Evolutionary conservation across 2,329 filamentous ascomycete species (phyloP).

Genomic region (Zarea fungicola): DNA sequence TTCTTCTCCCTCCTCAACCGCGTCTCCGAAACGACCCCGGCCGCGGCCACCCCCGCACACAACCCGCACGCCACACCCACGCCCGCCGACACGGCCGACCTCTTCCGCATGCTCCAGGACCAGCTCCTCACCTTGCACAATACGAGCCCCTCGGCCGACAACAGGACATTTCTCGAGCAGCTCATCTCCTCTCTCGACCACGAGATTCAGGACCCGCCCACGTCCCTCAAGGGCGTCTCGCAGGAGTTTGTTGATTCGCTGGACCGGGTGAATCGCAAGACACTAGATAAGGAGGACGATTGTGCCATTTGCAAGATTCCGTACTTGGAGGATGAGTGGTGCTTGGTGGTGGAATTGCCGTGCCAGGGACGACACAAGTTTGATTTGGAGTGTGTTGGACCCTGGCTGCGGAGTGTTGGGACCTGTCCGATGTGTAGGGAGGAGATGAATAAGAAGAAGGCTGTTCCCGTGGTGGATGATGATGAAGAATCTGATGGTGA

Average conservation of each 20-base stretch:
- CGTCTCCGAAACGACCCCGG: conserved; percentile 36
- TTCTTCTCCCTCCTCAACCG: conserved; percentile 55
- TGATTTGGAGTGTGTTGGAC: conserved; percentile 62
- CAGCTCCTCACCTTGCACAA: conserved; percentile 48
- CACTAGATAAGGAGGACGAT: conserved; percentile 43
- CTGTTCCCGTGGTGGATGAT: conserved; percentile 40
- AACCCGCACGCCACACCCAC: conserved; percentile 56
- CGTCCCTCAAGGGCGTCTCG: conserved; percentile 47
- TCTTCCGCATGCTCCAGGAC: conserved; percentile 55
- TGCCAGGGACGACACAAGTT: conserved; percentile 55
- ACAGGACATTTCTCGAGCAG: conserved; percentile 44
- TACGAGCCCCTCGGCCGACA: conserved; percentile 43
- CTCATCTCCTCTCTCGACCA: conserved; percentile 44
- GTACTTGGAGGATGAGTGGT: conserved; percentile 57
- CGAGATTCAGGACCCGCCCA: conserved; percentile 49
- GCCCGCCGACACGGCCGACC: conserved; percentile 51
- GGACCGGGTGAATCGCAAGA: conserved; percentile 51
- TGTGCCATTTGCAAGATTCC: conserved; percentile 60
- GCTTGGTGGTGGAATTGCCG: conserved; percentile 59
- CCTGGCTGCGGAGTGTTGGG: conserved; percentile 60
- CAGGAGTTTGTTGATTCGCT: conserved; percentile 56
- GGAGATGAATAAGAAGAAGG: conserved; percentile 53
- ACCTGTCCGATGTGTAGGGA: conserved; percentile 60
- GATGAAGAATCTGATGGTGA: conserved; percentile 50
- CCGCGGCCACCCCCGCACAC: conserved; percentile 33